Evolutionary conservation across 2,329 filamentous ascomycete species (phyloP), one percentile per base, ranked within the genome.

Genomic region (Penicillium sp.): DNA sequence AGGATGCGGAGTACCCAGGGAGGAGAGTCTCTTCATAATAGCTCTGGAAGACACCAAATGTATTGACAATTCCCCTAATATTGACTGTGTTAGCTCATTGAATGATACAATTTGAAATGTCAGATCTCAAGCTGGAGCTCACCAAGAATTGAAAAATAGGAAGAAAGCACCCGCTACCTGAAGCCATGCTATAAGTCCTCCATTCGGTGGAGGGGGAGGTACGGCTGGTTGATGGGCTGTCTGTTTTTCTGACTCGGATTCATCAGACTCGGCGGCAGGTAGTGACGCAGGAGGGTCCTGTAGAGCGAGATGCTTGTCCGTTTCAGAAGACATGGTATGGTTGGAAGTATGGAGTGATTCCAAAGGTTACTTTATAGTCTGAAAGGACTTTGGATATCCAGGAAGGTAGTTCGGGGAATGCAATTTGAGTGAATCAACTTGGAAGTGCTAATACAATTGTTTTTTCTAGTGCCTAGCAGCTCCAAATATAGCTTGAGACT

Each of bases 21-120:
- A 72, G 57, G 8, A 64, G 58, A 10, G 25, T 52, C 13, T 58
- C 54, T 59, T 64, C 45, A 58, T 82, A 82, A 65, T 81, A 81
- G 3, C 77, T 74, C 59, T 81, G 78, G 58, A 79, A 81, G 3
- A 74, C 74, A 10, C 79, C 79, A 54, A 78, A 82, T 1, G 70
- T 69, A 49, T 75, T 77, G 0, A 75, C 68, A 23, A 73, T 71
- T 1, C 76, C 76, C 74, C 62, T 66, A 19, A n/a, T n/a, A 29
- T 27, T 25, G 15, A n/a, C 12, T 4, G 25, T 29, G 6, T 46
- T 46, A 46, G 25, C 43, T 29, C 10, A 29, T 29, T n/a, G 23
- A 6, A 29, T 7, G 43, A 13, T 29, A 19, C 12, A 13, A 29
- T 7, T 25, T 29, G 3, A 19, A 27, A 25, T n/a, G 5, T 27